Conservation (phyloP, 75 land plant genomes). For the Cunninghamia lanceolata region DNA sequence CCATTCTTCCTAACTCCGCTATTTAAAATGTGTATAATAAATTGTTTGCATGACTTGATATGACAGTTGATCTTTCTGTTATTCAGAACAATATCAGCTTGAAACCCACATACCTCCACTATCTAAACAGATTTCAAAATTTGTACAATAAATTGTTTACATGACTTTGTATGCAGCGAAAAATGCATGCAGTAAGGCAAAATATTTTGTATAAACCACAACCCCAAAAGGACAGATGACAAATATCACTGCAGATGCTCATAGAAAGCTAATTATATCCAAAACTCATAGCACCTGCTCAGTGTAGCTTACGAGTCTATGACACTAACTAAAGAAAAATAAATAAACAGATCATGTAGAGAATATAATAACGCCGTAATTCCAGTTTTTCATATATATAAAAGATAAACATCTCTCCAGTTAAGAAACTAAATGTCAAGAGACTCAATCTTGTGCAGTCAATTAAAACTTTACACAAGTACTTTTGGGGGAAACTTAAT, state of each 20-base stretch:
- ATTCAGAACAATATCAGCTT: background rate
- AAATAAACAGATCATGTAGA: no score
- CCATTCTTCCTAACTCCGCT: background rate
- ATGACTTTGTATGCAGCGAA: background rate
- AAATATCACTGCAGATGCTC: background rate
- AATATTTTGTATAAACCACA: background rate
- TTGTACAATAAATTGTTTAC: background rate
- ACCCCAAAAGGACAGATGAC: background rate
- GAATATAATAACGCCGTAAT: no score
- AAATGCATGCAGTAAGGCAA: background rate
- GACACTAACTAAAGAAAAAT: no score
- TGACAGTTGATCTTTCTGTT: background rate
- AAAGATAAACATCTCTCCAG: no score
- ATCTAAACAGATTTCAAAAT: background rate
- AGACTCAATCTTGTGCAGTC: no score
- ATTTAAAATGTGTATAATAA: background rate
- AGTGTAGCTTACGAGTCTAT: no score
- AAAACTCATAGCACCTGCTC: no score
- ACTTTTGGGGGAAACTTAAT: background rate
- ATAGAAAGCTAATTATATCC: no score
- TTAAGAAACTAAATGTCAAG: no score
- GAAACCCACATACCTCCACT: background rate
- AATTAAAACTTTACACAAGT: no score
- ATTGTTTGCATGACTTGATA: background rate
- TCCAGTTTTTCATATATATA: no score